Conservation (phyloP, 2,329 filamentous ascomycete species). For the Alternaria sp. region DNA sequence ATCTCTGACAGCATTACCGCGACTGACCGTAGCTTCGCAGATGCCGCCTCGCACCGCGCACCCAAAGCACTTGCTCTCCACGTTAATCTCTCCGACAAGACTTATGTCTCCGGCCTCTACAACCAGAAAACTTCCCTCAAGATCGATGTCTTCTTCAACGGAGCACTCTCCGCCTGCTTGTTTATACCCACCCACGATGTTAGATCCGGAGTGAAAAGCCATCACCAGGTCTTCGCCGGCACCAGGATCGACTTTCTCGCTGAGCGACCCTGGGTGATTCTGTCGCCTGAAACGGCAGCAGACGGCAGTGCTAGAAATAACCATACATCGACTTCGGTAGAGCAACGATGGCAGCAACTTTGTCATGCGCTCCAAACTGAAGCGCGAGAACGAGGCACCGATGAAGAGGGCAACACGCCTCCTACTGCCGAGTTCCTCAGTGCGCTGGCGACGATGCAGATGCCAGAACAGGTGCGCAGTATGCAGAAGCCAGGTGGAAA, state of each 20-base stretch:
- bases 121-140: constrained; percentile 51
- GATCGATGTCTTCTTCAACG: constrained; percentile 60
- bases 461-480: constrained; percentile 47
- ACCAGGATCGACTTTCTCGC: constrained; percentile 50
- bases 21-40: background rate
- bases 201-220: constrained; percentile 23
- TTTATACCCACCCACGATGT: constrained; percentile 39
- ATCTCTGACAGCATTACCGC: background rate
- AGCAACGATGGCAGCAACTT: constrained; percentile 51
- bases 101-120: constrained; percentile 39
- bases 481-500: constrained; percentile 44
- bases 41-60: background rate
- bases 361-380: constrained; percentile 44
- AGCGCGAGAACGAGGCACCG: constrained; percentile 45
- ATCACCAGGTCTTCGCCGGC: constrained; percentile 51
- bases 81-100: constrained; percentile 42
- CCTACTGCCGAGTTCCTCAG: constrained; percentile 53
- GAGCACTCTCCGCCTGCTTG: constrained; percentile 50
- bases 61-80: constrained; percentile 43
- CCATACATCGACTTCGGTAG: constrained; percentile 7
- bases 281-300: constrained; percentile 37
- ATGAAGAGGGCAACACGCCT: constrained; percentile 44
- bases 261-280: constrained; percentile 58
- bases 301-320: constrained; percentile 31
- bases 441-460: constrained; percentile 48